These are phyloP conservation scores for Castanea sativa DNA, from an alignment of 306 rosid genomes.

Conservation along the genomic window DNA sequence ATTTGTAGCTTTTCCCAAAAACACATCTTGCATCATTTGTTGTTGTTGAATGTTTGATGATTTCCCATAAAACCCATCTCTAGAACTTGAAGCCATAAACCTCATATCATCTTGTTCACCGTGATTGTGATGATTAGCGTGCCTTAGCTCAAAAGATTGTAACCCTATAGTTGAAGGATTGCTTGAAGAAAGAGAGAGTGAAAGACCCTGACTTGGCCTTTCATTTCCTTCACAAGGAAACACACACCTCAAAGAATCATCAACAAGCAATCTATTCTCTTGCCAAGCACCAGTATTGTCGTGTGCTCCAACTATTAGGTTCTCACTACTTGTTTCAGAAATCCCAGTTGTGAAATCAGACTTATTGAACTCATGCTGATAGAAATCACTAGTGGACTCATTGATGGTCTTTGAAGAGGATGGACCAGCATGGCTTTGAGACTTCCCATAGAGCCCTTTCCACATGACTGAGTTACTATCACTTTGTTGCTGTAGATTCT, in stretches of 20 bases:
- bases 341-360: slow-evolving; percentile 44
- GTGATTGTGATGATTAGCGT: slow-evolving; percentile 23
- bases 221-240: slow-evolving; percentile 79
- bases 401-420: slow-evolving; percentile 49
- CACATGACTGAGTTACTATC: slow-evolving; percentile 32
- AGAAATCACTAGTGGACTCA: slow-evolving; percentile 28
- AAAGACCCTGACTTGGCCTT: slow-evolving; percentile 93
- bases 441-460: slow-evolving; percentile 38
- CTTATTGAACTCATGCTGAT: slow-evolving; percentile 33
- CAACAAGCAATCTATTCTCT: slow-evolving; percentile 46
- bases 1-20: slow-evolving; percentile 25
- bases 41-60: slow-evolving; percentile 23
- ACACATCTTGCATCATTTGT: slow-evolving; percentile 31
- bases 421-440: slow-evolving; percentile 23
- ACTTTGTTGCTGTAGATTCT: slow-evolving; percentile 32
- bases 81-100: slow-evolving; percentile 27
- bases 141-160: slow-evolving; percentile 76
- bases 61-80: slow-evolving; percentile 40
- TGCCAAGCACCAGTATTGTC: slow-evolving; percentile 43
- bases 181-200: slow-evolving; percentile 71
- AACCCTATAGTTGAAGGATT: slow-evolving; percentile 67
- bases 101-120: slow-evolving; percentile 18
- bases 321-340: slow-evolving; percentile 43
- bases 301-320: slow-evolving; percentile 41
- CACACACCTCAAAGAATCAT: slow-evolving; percentile 71